These are phyloP conservation scores for Fusarium sp. DNA, from an alignment of 2,329 filamentous ascomycete species.

Conservation along the genomic window DNA sequence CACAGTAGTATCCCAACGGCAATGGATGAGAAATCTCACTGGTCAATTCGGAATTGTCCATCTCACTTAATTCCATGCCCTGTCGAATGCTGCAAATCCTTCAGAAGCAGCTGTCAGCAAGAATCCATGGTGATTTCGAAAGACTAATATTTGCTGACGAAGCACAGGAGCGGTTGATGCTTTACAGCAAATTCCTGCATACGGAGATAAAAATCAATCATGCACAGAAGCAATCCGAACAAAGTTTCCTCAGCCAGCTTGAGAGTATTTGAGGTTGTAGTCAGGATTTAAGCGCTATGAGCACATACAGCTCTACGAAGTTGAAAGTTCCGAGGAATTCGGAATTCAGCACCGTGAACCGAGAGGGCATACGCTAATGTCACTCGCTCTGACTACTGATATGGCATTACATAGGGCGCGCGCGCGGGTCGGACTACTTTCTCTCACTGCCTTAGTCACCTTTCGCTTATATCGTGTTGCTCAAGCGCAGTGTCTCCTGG, in stretches of 20 bases:
- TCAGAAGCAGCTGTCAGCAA: not conserved
- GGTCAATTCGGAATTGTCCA: not conserved
- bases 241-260: not conserved
- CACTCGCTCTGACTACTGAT: not conserved
- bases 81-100: not conserved
- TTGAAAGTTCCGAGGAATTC: constrained; percentile 2
- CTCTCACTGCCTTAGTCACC: not conserved
- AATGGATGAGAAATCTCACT: not conserved
- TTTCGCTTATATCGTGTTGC: not conserved
- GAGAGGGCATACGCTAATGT: not conserved
- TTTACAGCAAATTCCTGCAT: constrained; percentile 6
- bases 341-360: not conserved
- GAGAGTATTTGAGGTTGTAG: not conserved
- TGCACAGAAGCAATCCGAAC: not conserved
- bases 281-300: not conserved
- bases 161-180: constrained; percentile 12
- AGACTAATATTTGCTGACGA: constrained; percentile 22
- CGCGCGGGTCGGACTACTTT: not conserved
- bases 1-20: not conserved
- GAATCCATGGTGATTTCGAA: not conserved
- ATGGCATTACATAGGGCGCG: constrained; percentile 6
- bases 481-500: not conserved
- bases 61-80: not conserved
- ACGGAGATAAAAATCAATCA: not conserved
- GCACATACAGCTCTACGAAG: not conserved